Conservation (phyloP, 805 yeast species). For the Schizosaccharomyces pombe region DNA sequence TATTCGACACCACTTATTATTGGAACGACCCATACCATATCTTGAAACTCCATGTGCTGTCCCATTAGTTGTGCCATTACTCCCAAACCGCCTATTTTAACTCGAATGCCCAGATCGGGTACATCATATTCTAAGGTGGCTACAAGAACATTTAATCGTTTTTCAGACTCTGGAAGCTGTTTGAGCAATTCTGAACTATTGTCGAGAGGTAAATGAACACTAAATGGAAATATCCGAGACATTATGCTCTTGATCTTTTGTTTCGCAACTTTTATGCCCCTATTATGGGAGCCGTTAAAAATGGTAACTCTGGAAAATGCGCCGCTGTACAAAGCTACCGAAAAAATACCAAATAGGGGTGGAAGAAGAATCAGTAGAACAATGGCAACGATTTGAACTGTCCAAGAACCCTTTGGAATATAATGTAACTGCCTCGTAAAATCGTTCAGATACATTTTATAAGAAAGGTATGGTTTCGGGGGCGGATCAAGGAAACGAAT, state of each 20-base stretch:
- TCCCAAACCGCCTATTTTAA: constrained; percentile 3
- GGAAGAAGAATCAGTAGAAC: neutral
- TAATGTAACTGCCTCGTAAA: neutral
- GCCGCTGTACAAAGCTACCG: neutral
- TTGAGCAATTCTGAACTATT: neutral
- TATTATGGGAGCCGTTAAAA: neutral
- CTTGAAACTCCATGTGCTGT: neutral
- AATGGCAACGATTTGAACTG: neutral
- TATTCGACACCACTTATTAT: neutral
- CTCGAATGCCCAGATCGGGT: neutral
- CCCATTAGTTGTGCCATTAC: constrained; percentile 3
- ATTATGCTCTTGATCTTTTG: neutral
- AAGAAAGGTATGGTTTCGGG: constrained; percentile 3
- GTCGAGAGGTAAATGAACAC: neutral
- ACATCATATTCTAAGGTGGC: constrained; percentile 2
- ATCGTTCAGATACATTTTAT: neutral
- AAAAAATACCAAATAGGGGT: neutral
- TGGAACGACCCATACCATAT: constrained; percentile 2
- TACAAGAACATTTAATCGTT: neutral
- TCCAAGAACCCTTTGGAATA: constrained; percentile 4
- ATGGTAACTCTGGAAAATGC: neutral
- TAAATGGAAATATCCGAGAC: neutral
- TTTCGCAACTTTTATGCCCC: neutral
- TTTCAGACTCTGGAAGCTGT: neutral
- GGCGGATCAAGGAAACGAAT: neutral